Base-by-base conservation (phyloP, 2,329 filamentous ascomycete species). In the Hortaea sp. region DNA sequence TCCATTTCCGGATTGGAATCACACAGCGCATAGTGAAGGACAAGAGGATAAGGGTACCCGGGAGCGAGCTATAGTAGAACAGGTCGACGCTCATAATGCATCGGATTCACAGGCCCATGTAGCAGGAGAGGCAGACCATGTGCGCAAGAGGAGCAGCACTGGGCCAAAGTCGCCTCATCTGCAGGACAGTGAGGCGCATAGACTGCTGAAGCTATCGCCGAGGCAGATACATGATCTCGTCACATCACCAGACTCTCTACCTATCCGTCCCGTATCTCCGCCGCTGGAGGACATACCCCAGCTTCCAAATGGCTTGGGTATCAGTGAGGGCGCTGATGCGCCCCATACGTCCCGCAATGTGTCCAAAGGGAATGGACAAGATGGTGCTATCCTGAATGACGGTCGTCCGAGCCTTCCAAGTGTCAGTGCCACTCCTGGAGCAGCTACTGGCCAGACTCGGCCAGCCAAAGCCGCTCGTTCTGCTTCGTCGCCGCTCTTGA, bases 221-320 rank as follows among this genome's bases (percentile, higher is more conserved):
- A 69, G 68, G 37, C 70, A 77, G 58, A 73, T 79, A 2, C 69
- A 75, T 38, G 74, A 76, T 39, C 67, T 79, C 38, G 76, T 74
- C 5, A 66, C 69, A 11, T 75, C 75, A 9, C 73, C 75, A 6
- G 67, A 74, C 11, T 77, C 73, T 38, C 66, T 78, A n/a, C 73
- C 75, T 3, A 57, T 75, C 34, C 69, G 71, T 29, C 59, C 68
- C 10, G 66, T 67, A 6, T 58, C 64, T 5, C 20, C 20, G 20
- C 63, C 69, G 13, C 52, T 55, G 5, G 65, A 67, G 47, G 63
- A 67, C 39, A 58, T 54, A 4, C 46, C 51, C 6, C 31, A 39
- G n/a, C 11, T 52, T 34, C 31, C 12, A 5, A 46, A 40, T 37
- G 46, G 47, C 5, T 41, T 35, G 4, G 45, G 42, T 10, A 48